These are phyloP conservation scores for Mayamaea pseudoterrestris DNA, from an alignment of 108 stramenopile genomes.

Conservation along the genomic window DNA sequence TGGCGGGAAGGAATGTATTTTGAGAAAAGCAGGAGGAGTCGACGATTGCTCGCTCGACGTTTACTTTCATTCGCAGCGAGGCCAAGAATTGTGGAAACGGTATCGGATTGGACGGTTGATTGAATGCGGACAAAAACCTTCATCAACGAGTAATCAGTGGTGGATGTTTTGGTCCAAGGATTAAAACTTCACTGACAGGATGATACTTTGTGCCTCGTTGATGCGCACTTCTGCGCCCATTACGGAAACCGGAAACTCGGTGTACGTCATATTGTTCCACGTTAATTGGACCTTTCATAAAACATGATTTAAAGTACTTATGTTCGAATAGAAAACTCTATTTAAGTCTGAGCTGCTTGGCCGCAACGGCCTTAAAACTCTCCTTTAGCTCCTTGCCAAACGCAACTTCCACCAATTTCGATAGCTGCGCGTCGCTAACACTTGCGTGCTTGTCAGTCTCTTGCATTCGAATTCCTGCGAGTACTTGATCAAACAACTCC, in stretches of 20 bases:
- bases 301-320: too few species aligned
- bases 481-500: slow-evolving; percentile 75
- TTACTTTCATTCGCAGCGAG: slow-evolving; percentile 47
- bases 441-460: background rate
- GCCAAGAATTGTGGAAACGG: slow-evolving; percentile 37
- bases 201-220: too few species aligned
- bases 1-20: slow-evolving; percentile 49
- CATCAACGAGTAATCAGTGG: too few species aligned
- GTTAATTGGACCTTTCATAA: background rate
- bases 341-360: slow-evolving; percentile 56
- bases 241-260: background rate
- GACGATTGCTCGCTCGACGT: slow-evolving; percentile 61
- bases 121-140: slow-evolving; percentile 17
- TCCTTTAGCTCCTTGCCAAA: slow-evolving; percentile 60
- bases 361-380: slow-evolving; percentile 64
- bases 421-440: slow-evolving; percentile 31
- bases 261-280: background rate
- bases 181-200: background rate
- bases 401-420: slow-evolving; percentile 41
- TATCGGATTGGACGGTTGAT: slow-evolving; percentile 34
- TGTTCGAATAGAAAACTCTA: too few species aligned
- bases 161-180: slow-evolving; percentile 4
- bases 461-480: slow-evolving; percentile 45
- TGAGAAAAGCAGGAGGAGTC: slow-evolving; percentile 48
- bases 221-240: background rate